Percentiles rank a stretch among this genome's conserved stretches.
phyloP scores from a whole-genome alignment of 2,329 filamentous ascomycete species.

The Talaromyces sp. region DNA sequence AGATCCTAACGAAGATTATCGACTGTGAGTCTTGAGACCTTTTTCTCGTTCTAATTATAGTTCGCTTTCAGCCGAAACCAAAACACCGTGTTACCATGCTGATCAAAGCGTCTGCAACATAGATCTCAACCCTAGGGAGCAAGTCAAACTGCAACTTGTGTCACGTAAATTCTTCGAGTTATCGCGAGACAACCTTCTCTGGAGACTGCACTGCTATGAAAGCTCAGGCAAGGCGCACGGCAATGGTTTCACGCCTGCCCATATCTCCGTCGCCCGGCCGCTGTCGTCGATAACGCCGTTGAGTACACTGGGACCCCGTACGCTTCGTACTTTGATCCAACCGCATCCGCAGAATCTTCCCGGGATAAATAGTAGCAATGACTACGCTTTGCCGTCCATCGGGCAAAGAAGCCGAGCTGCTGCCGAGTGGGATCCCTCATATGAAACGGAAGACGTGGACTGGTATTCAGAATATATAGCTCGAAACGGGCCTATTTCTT shows the following conservation, averaged over 20 bases:
- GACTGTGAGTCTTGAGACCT: slow-evolving; percentile 49
- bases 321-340: slow-evolving; percentile 35
- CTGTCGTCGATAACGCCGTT: slow-evolving; percentile 35
- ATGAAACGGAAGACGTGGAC: slow-evolving; percentile 65
- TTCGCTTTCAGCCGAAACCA: background rate
- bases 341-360: slow-evolving; percentile 19
- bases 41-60: background rate
- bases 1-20: slow-evolving; percentile 62
- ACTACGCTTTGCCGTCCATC: slow-evolving; percentile 21
- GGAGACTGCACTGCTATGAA: slow-evolving; percentile 72
- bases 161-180: slow-evolving; percentile 64
- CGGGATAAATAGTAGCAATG: background rate
- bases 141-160: slow-evolving; percentile 66
- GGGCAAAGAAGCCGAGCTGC: slow-evolving; percentile 32
- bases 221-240: slow-evolving; percentile 64
- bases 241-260: slow-evolving; percentile 20
- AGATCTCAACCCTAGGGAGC: slow-evolving; percentile 63
- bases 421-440: slow-evolving; percentile 80
- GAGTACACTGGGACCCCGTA: slow-evolving; percentile 31
- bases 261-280: slow-evolving; percentile 48
- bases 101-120: background rate
- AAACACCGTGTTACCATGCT: background rate
- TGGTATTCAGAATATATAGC: slow-evolving; percentile 92
- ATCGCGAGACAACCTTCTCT: slow-evolving; percentile 70
- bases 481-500: slow-evolving; percentile 67